Conservation (phyloP, 2,329 filamentous ascomycete species). For the Zymoseptoria ardabiliae region DNA sequence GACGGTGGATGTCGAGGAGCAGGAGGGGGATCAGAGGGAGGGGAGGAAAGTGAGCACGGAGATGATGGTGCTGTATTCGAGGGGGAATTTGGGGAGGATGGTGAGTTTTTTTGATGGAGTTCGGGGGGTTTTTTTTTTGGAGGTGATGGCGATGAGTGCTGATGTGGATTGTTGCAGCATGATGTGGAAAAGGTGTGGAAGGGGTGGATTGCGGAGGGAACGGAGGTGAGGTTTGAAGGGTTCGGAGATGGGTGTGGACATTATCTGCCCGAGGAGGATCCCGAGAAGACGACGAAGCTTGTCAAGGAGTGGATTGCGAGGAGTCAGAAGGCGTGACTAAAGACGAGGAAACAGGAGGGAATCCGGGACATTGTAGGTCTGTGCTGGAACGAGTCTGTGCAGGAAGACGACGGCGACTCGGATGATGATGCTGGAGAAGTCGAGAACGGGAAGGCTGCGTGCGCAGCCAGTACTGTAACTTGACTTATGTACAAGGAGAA, state of each 20-base stretch:
- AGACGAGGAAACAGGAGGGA: not conserved
- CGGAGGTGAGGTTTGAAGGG: slow-evolving; percentile 26
- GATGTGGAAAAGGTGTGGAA: slow-evolving; percentile 40
- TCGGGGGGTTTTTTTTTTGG: no score
- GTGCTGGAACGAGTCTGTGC: no score
- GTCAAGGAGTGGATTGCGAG: slow-evolving; percentile 22
- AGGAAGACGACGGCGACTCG: no score
- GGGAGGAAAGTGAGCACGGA: slow-evolving; percentile 39
- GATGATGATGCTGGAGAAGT: no score
- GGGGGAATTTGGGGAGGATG: slow-evolving; percentile 35
- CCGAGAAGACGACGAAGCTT: slow-evolving; percentile 28
- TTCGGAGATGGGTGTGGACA: slow-evolving; percentile 37
- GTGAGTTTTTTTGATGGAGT: no score
- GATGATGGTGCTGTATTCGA: slow-evolving; percentile 40
- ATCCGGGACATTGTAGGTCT: not conserved
- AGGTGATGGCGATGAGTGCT: slow-evolving; percentile 19
- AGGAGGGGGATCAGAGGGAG: slow-evolving; percentile 39
- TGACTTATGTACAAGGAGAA: no score
- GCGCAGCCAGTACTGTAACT: no score
- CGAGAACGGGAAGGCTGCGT: no score
- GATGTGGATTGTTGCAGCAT: slow-evolving; percentile 15
- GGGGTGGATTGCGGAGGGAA: slow-evolving; percentile 36
- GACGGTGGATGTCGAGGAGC: slow-evolving; percentile 35
- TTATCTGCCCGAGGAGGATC: slow-evolving; percentile 42
- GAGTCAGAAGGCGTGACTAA: slow-evolving; percentile 1